Percentiles rank a stretch among this genome's conserved stretches.
These are phyloP conservation scores for Bathelium albidoporum DNA, from an alignment of 495 filamentous ascomycete genomes.

Conservation along the genomic window DNA sequence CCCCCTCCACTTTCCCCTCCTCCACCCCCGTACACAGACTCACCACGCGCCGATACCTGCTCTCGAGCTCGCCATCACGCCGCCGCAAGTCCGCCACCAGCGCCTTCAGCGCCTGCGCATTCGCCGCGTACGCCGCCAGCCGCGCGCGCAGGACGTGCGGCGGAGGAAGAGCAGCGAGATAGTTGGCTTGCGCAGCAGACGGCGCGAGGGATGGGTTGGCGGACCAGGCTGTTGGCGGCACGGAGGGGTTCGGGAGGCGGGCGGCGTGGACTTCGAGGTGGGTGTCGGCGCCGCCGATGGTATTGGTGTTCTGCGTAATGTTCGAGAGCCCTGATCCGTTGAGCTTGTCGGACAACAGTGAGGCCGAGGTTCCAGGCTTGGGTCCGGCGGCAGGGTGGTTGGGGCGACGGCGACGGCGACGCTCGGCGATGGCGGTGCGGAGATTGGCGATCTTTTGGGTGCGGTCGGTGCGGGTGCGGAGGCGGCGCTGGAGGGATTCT, in stretches of 20 bases:
- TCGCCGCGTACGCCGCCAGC: slow-evolving; percentile 38
- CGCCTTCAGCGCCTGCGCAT: slow-evolving; percentile 35
- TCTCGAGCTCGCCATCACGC: slow-evolving; percentile 55
- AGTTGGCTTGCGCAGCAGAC: slow-evolving; percentile 1
- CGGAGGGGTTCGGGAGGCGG: slow-evolving; percentile 8
- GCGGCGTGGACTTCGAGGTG: slow-evolving; percentile 31
- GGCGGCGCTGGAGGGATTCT: slow-evolving; percentile 51
- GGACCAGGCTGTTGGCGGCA: not conserved
- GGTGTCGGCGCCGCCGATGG: slow-evolving; percentile 43
- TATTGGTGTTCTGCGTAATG: too few relatives aligned
- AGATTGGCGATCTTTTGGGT: slow-evolving; percentile 54
- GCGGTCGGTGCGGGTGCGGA: slow-evolving; percentile 47
- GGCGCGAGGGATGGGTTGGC: slow-evolving; percentile 1
- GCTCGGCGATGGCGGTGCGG: slow-evolving; percentile 41
- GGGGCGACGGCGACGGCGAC: slow-evolving; percentile 24
- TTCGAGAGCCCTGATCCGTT: too few relatives aligned
- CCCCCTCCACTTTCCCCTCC: slow-evolving; percentile 53
- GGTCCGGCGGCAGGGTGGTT: slow-evolving; percentile 31
- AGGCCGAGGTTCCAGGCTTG: too few relatives aligned
- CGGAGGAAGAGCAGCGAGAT: slow-evolving; percentile 25
- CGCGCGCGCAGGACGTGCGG: slow-evolving; percentile 27
- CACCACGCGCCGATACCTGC: slow-evolving; percentile 60
- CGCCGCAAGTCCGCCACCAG: slow-evolving; percentile 44
- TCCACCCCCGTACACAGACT: slow-evolving; percentile 56
- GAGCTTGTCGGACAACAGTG: too few relatives aligned